These are phyloP conservation scores for Aspergillus cristatus DNA, from an alignment of 495 filamentous ascomycete species.

Conservation along the genomic window DNA sequence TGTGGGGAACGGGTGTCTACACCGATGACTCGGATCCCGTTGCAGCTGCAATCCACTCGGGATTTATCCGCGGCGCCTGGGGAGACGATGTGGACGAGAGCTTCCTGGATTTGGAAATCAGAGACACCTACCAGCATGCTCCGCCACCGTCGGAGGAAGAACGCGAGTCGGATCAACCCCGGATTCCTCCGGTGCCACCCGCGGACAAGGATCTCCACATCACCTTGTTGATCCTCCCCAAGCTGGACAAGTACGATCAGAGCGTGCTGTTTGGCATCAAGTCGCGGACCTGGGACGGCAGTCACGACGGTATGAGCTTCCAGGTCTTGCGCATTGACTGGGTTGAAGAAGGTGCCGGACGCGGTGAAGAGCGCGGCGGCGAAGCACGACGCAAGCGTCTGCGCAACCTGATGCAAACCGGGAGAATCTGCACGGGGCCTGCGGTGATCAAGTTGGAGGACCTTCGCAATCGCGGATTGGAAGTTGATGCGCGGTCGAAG, in stretches of 20 bases:
- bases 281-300: constrained; percentile 59
- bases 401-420: constrained; percentile 35
- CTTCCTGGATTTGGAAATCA: constrained; percentile 56
- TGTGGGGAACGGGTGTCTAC: constrained; percentile 93
- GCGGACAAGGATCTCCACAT: constrained; percentile 70
- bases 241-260: constrained; percentile 64
- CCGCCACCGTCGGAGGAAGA: constrained; percentile 20
- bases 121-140: constrained; percentile 32
- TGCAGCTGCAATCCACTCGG: constrained; percentile 86
- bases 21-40: constrained; percentile 93
- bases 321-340: constrained; percentile 69
- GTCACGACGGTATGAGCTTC: constrained; percentile 85
- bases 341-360: constrained; percentile 62
- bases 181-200: constrained; percentile 30
- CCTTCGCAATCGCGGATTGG: constrained; percentile 26
- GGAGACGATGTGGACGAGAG: constrained; percentile 60
- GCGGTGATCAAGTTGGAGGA: constrained; percentile 34
- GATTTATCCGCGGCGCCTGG: constrained; percentile 87
- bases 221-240: constrained; percentile 71
- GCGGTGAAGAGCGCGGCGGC: constrained; percentile 55
- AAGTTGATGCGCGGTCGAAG: constrained; percentile 21
- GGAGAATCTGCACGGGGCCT: constrained; percentile 40
- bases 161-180: constrained; percentile 19
- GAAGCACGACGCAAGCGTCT: constrained; percentile 54
- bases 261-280: constrained; percentile 69